phyloP scores from a whole-genome alignment of 1,284 basidiomycete genomes.

The Boletus sp. region DNA sequence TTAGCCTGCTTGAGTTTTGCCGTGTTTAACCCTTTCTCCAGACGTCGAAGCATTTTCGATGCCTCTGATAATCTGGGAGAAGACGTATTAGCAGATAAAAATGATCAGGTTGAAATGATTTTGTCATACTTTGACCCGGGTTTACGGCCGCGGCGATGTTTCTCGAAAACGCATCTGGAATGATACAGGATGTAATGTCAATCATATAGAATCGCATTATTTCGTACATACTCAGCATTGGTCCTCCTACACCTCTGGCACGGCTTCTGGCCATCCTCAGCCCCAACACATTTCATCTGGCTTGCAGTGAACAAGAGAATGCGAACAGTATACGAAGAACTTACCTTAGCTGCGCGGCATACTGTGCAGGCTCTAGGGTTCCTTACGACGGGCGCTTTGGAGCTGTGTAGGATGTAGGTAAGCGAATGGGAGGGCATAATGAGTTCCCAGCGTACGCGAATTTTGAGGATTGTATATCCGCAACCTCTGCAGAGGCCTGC shows the following conservation, averaged over 20 bases:
- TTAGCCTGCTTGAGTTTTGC: constrained; percentile 61
- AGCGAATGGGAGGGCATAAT: constrained; percentile 8
- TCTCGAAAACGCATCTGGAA: constrained; percentile 75
- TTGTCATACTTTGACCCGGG: constrained; percentile 77
- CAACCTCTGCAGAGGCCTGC: constrained; percentile 28
- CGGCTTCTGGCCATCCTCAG: constrained; percentile 71
- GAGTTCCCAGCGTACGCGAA: constrained; percentile 20
- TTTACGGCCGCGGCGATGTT: constrained; percentile 80
- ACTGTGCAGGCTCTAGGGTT: constrained; percentile 79
- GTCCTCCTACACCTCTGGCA: constrained; percentile 80
- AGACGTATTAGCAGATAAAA: constrained; percentile 13
- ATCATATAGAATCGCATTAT: constrained; percentile 19
- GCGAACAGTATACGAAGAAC: constrained; percentile 19
- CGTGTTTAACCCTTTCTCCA: constrained; percentile 77
- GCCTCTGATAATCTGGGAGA: constrained; percentile 70
- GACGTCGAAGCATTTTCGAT: constrained; percentile 79
- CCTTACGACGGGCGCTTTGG: constrained; percentile 60
- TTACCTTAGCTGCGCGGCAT: constrained; percentile 77
- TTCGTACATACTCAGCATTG: constrained; percentile 58
- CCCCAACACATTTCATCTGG: constrained; percentile 86
- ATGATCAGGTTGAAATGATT: constrained; percentile 9
- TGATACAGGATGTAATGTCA: constrained; percentile 15
- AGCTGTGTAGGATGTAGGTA: constrained; percentile 26
- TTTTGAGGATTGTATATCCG: constrained; percentile 35
- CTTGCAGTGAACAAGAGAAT: constrained; percentile 19